Base-by-base conservation (phyloP, 371 early-diverging fungal species). In the Syncephalastrum sp. region DNA sequence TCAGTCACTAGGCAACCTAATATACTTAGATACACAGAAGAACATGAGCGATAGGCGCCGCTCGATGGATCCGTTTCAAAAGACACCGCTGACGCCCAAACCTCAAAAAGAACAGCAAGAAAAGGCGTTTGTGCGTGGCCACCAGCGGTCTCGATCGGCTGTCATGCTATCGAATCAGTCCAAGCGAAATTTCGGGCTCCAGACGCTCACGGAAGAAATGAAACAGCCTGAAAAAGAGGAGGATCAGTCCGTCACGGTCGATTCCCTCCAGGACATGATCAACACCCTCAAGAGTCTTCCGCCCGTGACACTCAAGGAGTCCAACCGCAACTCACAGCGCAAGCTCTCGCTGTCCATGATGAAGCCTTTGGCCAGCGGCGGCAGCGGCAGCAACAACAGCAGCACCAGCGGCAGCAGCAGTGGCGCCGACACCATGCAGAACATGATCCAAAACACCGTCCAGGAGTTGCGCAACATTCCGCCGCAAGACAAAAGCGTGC, bases 191-290 rank as follows among this genome's bases (percentile, higher is more conserved):
- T 64, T 57, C 46, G 61, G 61, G 29, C 56, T 70, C 27, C 70
- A 70, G 16, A 60, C 70, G 10, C 56, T 70, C 50, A 50, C 58
- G 15, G 70, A 70, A 52, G 70, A 70, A 59, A 61, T 59, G 19
- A 50, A 27, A 10, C 55, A 57, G n/a, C 59, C 53, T 23, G 59
- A 63, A 42, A 50, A 50, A 42, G 63, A 53, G 42, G 59, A 45
- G 43, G 27, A 19, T 15, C 51, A 25, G 14, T 57, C 59, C 29
- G 57, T 52, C 19, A 63, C 74, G 3, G 64, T 76, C 13, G 68
- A 77, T 53, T 74, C 76, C 13, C 46, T 81, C 41, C 68, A 76
- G 47, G 68, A 73, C 29, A 78, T 81, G 61, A 78, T 81, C 56
- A 74, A 69, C 24, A 69, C 71, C 25, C 56, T 81, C 33, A 77